Conservation (phyloP, 2,329 filamentous ascomycete species). For the Aspergillus ustus region DNA sequence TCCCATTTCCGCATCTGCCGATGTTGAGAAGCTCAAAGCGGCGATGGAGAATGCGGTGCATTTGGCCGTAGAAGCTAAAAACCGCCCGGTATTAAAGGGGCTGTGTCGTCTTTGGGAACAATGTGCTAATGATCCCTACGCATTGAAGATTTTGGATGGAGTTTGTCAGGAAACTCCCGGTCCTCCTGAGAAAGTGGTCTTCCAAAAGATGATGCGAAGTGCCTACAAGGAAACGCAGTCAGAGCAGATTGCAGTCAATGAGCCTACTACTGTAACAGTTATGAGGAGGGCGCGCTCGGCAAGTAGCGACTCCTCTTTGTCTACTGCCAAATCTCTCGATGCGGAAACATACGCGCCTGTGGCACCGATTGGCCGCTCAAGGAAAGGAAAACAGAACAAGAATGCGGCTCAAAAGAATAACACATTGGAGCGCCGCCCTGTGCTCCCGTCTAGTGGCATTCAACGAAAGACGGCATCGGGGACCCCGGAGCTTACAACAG, state of each 20-base stretch:
- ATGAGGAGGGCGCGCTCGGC: constrained; percentile 30
- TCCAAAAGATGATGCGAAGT: constrained; percentile 37
- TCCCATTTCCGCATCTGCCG: constrained; percentile 30
- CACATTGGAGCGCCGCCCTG: constrained; percentile 24
- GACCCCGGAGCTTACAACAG: constrained; percentile 34
- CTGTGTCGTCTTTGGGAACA: constrained; percentile 35
- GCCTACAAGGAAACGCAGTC: constrained; percentile 30
- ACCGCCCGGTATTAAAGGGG: constrained; percentile 34
- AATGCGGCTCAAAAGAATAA: constrained; percentile 32
- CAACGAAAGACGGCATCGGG: constrained; percentile 37
- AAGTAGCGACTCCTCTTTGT: constrained; percentile 43
- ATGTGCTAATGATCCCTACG: constrained; percentile 36
- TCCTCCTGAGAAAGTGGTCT: constrained; percentile 32
- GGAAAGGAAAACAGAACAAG: constrained; percentile 31
- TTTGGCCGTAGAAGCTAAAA: constrained; percentile 34
- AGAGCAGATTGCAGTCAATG: constrained; percentile 17
- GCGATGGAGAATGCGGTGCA: constrained; percentile 34
- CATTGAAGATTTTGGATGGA: constrained; percentile 35
- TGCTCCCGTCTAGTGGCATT: constrained; percentile 29
- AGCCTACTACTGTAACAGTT: constrained; percentile 12
- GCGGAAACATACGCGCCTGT: constrained; percentile 37
- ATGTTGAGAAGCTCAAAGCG: constrained; percentile 34
- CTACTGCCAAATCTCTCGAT: constrained; percentile 45
- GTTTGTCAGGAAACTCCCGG: constrained; percentile 34
- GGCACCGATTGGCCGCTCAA: constrained; percentile 22